Conservation (phyloP, 495 filamentous ascomycete genomes). For the Cercophora samala region DNA sequence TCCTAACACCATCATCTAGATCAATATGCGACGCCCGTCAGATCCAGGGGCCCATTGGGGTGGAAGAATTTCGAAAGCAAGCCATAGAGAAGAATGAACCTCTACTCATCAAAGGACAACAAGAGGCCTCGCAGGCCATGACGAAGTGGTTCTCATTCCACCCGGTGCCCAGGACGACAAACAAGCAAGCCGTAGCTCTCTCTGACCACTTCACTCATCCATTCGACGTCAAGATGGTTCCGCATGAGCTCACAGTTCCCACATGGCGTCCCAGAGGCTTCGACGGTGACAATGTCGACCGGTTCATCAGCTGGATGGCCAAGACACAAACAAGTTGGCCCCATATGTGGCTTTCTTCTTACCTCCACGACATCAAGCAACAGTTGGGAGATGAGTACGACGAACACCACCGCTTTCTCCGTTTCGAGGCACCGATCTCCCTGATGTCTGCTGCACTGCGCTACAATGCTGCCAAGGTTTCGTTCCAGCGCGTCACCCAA, state of each 20-base stretch:
- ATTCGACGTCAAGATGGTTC: neutral
- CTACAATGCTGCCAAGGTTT: conserved; percentile 27
- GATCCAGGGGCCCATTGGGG: neutral
- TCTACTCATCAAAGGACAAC: neutral
- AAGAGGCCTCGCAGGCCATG: neutral
- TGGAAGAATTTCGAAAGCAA: neutral
- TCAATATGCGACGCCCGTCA: neutral
- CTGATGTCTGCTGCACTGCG: conserved; percentile 36
- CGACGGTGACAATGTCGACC: neutral
- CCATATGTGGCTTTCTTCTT: neutral
- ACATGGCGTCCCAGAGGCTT: neutral
- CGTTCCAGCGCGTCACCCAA: conserved; percentile 20
- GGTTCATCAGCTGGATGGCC: neutral
- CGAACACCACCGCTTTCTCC: conserved; percentile 26
- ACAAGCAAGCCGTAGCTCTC: neutral
- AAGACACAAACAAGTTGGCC: neutral
- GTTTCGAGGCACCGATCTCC: conserved; percentile 37
- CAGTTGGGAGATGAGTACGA: neutral
- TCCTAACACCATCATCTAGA: neutral
- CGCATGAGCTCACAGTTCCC: conserved; percentile 8
- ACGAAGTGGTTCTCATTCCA: conserved; percentile 1
- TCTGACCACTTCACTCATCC: neutral
- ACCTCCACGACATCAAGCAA: neutral
- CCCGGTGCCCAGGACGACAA: neutral
- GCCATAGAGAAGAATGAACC: neutral